Percentiles rank a stretch among this genome's conserved stretches.
Evolutionary conservation across 495 filamentous ascomycete genomes (phyloP).

Genomic region (Margaritispora aquatica): DNA sequence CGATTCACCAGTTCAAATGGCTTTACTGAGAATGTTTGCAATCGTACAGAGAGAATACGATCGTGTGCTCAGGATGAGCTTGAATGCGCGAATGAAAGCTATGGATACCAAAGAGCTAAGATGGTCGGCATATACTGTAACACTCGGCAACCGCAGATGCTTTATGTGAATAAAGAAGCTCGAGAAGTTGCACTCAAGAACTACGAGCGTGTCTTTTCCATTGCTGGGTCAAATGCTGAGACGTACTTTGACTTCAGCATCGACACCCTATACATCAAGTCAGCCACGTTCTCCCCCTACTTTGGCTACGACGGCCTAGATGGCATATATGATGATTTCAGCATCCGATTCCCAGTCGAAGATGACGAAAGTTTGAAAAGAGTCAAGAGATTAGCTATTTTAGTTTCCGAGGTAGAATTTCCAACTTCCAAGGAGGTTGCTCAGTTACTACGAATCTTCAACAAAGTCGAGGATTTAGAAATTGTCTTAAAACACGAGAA

Average conservation of each 20-base stretch:
- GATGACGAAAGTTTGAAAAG: neutral
- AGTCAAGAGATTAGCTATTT: neutral
- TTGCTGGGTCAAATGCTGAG: neutral
- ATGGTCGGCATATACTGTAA: neutral
- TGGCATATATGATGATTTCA: neutral
- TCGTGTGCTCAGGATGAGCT: too few species aligned
- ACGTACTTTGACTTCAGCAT: neutral
- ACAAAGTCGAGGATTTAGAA: neutral
- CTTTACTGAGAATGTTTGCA: too few species aligned
- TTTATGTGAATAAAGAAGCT: neutral
- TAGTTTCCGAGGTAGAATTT: neutral
- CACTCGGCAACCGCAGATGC: too few species aligned
- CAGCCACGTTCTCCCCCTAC: too few species aligned
- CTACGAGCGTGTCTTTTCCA: neutral
- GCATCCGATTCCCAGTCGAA: neutral
- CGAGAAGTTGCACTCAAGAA: neutral
- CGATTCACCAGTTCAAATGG: too few species aligned
- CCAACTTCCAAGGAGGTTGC: neutral
- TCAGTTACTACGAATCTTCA: neutral
- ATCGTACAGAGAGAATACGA: too few species aligned
- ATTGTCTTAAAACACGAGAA: neutral
- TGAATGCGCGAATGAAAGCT: neutral
- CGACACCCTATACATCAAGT: neutral
- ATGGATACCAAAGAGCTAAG: neutral
- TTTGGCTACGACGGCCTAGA: too few species aligned